Conservation (phyloP, 345 rosid genomes). For the Odontarrhena argentea region DNA sequence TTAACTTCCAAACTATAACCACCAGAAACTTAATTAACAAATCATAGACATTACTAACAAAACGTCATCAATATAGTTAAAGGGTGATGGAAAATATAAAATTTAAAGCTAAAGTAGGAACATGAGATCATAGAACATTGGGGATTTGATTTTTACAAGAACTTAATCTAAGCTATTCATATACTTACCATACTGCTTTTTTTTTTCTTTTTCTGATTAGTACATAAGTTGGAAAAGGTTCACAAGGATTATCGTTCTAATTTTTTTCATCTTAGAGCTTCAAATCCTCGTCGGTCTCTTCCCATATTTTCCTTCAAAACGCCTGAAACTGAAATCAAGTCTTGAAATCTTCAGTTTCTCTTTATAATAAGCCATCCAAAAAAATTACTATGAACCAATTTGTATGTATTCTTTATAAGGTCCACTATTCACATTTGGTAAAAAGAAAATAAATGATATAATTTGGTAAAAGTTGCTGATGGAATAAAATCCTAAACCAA, state of each 20-base stretch:
- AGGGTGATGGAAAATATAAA: not conserved
- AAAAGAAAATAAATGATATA: constrained; percentile 10
- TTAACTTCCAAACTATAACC: constrained; percentile 12
- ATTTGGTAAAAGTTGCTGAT: constrained; percentile 27
- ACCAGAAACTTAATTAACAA: not conserved
- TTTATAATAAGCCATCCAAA: not conserved
- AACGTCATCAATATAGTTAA: constrained; percentile 21
- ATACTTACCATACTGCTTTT: constrained; percentile 24
- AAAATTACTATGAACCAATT: not conserved
- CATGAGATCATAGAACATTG: constrained; percentile 21
- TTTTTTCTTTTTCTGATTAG: constrained; percentile 27
- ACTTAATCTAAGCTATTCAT: constrained; percentile 21
- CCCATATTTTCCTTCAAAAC: constrained; percentile 51
- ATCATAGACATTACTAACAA: constrained; percentile 7
- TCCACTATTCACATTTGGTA: constrained; percentile 15
- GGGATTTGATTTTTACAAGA: constrained; percentile 34
- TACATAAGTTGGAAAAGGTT: constrained; percentile 7
- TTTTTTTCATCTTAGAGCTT: constrained; percentile 48
- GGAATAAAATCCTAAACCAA: constrained; percentile 11
- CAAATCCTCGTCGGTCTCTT: constrained; percentile 51
- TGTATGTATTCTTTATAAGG: not conserved
- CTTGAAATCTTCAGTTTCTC: not conserved
- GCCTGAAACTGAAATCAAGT: constrained; percentile 49
- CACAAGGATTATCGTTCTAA: constrained; percentile 26
- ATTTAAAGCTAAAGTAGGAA: not conserved